Conservation (phyloP, 2,329 filamentous ascomycete species). For the Xylaria multiplex region DNA sequence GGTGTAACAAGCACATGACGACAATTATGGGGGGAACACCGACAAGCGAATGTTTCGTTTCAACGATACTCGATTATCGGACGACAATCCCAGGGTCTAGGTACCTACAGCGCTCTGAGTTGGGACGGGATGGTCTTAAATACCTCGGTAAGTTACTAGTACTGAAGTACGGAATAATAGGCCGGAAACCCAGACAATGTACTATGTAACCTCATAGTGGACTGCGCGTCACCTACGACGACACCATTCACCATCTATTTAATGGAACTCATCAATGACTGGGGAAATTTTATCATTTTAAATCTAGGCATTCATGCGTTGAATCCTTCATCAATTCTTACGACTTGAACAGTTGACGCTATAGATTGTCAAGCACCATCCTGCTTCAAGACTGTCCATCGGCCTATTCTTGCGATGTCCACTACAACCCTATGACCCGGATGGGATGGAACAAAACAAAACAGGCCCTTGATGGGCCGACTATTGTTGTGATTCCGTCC, state of each 20-base stretch:
- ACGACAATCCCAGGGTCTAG: conserved; percentile 18
- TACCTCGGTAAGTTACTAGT: not conserved
- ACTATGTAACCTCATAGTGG: conserved; percentile 24
- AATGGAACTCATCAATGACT: conserved; percentile 2
- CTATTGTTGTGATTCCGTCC: conserved; percentile 18
- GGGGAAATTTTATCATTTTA: conserved; percentile 10
- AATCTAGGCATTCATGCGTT: conserved; percentile 2
- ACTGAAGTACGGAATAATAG: conserved; percentile 10
- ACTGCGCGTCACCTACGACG: conserved; percentile 19
- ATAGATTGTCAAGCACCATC: conserved; percentile 4
- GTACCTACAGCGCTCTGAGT: not conserved
- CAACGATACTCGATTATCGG: conserved; percentile 28
- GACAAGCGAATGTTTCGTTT: conserved; percentile 28
- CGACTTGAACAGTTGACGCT: conserved; percentile 3
- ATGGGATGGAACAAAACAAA: not conserved
- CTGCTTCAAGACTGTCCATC: not conserved
- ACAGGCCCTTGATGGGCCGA: not conserved
- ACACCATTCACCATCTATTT: not conserved
- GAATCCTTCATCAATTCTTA: conserved; percentile 5
- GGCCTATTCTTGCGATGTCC: not conserved
- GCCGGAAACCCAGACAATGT: conserved; percentile 23
- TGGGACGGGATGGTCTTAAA: conserved; percentile 8
- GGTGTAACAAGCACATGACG: conserved; percentile 3
- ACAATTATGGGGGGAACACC: conserved; percentile 11
- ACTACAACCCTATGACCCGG: not conserved